Evolutionary conservation across 2,329 filamentous ascomycete genomes (phyloP).

Genomic region (Aspergillus pseudonomiae): DNA sequence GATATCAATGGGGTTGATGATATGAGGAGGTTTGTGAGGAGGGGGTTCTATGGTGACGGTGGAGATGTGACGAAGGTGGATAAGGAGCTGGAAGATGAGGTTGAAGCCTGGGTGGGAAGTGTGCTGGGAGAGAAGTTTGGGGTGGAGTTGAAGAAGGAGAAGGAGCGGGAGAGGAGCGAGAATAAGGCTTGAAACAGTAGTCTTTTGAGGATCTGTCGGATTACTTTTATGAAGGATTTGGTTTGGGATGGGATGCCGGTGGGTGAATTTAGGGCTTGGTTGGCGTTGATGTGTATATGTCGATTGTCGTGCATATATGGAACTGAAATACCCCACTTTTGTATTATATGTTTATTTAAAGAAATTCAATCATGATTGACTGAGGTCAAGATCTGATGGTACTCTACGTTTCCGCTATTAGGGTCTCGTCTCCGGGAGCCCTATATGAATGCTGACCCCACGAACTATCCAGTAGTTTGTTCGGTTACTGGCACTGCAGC

Average conservation of each 20-base stretch:
- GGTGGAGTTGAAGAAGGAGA: constrained; percentile 42
- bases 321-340: constrained; percentile 1
- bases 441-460: neutral
- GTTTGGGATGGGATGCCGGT: neutral
- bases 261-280: neutral
- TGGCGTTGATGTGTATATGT: neutral
- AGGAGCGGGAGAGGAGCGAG: constrained; percentile 13
- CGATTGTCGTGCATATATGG: neutral
- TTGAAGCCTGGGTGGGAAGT: constrained; percentile 57
- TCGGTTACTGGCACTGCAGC: too few relatives aligned
- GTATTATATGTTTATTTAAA: neutral
- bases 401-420: neutral
- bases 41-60: constrained; percentile 53
- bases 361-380: too few relatives aligned
- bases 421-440: neutral
- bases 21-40: constrained; percentile 62
- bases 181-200: neutral
- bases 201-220: neutral
- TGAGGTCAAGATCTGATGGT: neutral
- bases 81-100: constrained; percentile 54
- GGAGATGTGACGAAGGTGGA: constrained; percentile 56
- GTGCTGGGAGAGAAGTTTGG: constrained; percentile 53
- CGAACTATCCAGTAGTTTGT: too few relatives aligned
- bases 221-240: neutral
- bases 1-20: constrained; percentile 74